Conservation (phyloP, 495 filamentous ascomycete species). For the Staphylotrichum longicolle region DNA sequence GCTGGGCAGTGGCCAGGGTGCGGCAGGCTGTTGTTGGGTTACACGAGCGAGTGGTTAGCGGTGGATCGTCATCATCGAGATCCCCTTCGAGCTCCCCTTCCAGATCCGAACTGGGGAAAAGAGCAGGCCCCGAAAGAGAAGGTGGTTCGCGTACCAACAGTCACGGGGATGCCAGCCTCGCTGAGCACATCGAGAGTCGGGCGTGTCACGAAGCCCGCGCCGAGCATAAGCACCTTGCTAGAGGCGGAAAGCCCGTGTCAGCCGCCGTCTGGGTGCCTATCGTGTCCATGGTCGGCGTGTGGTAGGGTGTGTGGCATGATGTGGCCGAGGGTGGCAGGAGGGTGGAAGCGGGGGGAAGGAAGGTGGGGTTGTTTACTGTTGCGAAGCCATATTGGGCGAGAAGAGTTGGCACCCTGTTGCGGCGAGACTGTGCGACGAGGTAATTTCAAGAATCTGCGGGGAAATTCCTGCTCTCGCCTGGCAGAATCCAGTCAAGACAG, state of each 20-base stretch:
- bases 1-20: slow-evolving; percentile 72
- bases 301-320: background rate
- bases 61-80: background rate
- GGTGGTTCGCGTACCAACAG: slow-evolving; percentile 64
- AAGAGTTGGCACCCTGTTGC: too few relatives aligned
- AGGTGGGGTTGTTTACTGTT: slow-evolving; percentile 31
- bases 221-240: slow-evolving; percentile 64
- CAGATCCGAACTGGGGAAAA: background rate
- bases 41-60: background rate
- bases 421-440: background rate
- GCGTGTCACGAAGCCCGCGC: slow-evolving; percentile 76
- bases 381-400: slow-evolving; percentile 32
- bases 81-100: too few relatives aligned
- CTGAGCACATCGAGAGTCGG: slow-evolving; percentile 76
- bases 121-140: background rate
- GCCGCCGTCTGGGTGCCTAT: slow-evolving; percentile 1
- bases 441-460: slow-evolving; percentile 13
- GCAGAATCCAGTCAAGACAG: slow-evolving; percentile 1
- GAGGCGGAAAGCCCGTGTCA: slow-evolving; percentile 16
- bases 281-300: background rate
- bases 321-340: background rate
- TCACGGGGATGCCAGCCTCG: slow-evolving; percentile 73
- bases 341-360: background rate
- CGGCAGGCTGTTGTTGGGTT: slow-evolving; percentile 65
- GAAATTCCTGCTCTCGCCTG: slow-evolving; percentile 13